Evolutionary conservation across 2,329 filamentous ascomycete species (phyloP).

Genomic region (Fusarium nygamai): DNA sequence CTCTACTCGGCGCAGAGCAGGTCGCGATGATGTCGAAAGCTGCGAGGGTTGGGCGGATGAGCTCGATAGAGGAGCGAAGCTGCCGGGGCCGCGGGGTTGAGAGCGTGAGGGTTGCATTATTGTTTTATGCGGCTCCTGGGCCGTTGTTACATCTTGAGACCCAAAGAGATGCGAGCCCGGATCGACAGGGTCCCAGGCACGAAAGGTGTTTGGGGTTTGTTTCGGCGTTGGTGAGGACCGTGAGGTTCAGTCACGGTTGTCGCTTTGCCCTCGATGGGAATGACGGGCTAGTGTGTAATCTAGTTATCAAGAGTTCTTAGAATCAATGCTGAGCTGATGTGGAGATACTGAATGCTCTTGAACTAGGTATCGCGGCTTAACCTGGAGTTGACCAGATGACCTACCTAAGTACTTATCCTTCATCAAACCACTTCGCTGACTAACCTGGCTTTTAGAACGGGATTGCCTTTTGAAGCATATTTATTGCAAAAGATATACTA

Average conservation of each 20-base stretch:
- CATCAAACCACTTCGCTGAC: slow-evolving; percentile 12
- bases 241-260: not conserved
- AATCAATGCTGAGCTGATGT: slow-evolving; percentile 15
- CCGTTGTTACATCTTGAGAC: slow-evolving; percentile 56
- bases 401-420: not conserved
- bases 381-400: not conserved
- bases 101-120: slow-evolving; percentile 62
- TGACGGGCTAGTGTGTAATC: not conserved
- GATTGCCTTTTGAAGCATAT: not conserved
- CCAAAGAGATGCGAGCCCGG: slow-evolving; percentile 3
- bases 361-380: not conserved
- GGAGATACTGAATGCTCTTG: not conserved
- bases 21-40: slow-evolving; percentile 43
- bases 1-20: slow-evolving; percentile 49
- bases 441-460: not conserved
- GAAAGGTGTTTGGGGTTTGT: not conserved
- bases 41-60: slow-evolving; percentile 44
- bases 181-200: not conserved
- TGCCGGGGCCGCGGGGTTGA: slow-evolving; percentile 60
- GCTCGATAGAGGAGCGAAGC: slow-evolving; percentile 64
- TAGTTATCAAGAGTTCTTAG: not conserved
- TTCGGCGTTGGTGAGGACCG: slow-evolving; percentile 2
- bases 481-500: not conserved
- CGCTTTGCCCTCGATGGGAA: not conserved
- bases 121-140: slow-evolving; percentile 39